These are phyloP conservation scores for Actinomortierella wolfii DNA, from an alignment of 371 early-diverging fungal genomes.

Conservation along the genomic window DNA sequence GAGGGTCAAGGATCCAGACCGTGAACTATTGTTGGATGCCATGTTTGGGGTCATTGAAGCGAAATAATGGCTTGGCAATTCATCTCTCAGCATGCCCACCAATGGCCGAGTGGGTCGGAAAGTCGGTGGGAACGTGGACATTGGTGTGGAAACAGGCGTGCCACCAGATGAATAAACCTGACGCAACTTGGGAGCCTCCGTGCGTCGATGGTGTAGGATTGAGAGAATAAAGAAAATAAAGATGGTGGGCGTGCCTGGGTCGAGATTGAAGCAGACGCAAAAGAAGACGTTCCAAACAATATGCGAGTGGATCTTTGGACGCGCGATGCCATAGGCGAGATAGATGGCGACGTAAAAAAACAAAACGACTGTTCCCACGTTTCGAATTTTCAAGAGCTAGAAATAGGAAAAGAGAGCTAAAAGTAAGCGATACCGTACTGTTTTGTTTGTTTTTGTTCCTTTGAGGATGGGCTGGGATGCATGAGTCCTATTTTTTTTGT, in stretches of 20 bases:
- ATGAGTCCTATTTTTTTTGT: too few relatives aligned
- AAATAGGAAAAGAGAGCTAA: too few relatives aligned
- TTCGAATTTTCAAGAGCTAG: conserved; percentile 43
- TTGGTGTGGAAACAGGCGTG: conserved; percentile 13
- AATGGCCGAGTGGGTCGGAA: conserved; percentile 16
- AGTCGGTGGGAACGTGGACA: conserved; percentile 18
- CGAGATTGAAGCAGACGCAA: conserved; percentile 38
- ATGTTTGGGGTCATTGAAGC: too few relatives aligned
- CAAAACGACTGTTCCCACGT: conserved; percentile 35
- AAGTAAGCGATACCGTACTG: too few relatives aligned
- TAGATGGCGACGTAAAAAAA: conserved; percentile 36
- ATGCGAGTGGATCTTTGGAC: conserved; percentile 35
- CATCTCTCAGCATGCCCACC: too few relatives aligned
- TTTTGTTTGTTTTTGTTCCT: too few relatives aligned
- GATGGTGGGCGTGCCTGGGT: conserved; percentile 44
- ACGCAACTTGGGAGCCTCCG: conserved; percentile 16
- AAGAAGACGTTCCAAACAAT: conserved; percentile 38
- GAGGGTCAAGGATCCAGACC: too few relatives aligned
- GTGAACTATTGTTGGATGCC: too few relatives aligned
- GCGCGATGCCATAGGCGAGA: conserved; percentile 27
- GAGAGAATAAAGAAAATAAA: conserved; percentile 42
- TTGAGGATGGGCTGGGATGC: too few relatives aligned
- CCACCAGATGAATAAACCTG: conserved; percentile 12
- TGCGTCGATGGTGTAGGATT: conserved; percentile 27
- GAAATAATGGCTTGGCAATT: too few relatives aligned